Evolutionary conservation across 2,329 filamentous ascomycete species (phyloP).

Genomic region (Cercospora sp.): DNA sequence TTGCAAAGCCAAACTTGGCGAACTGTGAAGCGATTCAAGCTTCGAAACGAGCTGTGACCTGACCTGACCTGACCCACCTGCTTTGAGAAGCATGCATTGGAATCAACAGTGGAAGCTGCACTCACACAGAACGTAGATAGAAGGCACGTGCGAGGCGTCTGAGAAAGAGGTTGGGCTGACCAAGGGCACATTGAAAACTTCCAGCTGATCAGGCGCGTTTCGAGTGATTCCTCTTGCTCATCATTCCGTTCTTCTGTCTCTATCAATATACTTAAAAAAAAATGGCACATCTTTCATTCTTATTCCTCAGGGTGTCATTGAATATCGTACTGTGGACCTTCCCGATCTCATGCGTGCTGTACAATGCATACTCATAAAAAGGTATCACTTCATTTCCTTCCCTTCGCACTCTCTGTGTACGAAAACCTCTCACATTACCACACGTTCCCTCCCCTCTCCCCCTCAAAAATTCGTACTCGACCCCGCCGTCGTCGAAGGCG

Average conservation of each 20-base stretch:
- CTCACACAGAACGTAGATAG: no score
- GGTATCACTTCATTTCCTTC: background rate
- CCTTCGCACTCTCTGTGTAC: background rate
- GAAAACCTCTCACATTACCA: background rate
- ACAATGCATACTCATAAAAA: background rate
- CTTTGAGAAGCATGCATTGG: no score
- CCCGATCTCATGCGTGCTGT: background rate
- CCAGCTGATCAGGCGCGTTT: no score
- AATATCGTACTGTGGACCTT: background rate
- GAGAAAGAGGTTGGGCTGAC: no score
- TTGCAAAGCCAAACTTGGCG: no score
- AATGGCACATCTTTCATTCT: background rate
- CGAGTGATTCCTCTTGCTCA: no score
- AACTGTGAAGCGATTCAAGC: no score
- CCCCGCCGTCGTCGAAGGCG: slow-evolving; percentile 2
- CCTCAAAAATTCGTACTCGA: slow-evolving; percentile 26
- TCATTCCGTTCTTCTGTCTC: background rate
- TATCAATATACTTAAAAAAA: background rate
- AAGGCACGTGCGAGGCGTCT: no score
- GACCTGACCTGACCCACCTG: no score
- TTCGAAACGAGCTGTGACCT: no score
- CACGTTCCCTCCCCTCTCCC: background rate
- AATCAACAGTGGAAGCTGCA: no score
- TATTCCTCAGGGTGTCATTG: background rate
- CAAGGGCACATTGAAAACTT: no score